Base-by-base conservation (phyloP, 768 basidiomycete species). In the Lentinula raphanica region DNA sequence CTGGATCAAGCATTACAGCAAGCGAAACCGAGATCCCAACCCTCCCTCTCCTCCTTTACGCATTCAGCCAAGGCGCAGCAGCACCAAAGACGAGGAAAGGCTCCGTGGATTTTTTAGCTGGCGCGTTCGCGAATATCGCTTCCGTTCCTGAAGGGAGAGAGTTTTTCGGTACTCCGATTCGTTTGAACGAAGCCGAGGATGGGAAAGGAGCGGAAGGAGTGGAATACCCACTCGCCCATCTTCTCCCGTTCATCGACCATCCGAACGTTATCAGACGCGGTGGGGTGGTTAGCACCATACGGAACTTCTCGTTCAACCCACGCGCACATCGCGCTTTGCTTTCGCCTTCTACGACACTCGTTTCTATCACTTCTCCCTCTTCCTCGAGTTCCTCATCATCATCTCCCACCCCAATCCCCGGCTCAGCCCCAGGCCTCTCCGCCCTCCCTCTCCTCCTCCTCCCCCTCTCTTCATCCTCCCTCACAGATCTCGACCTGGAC, bases 391-490 rank as follows among this genome's bases (percentile, higher is more conserved):
- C 31, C 17, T 12, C 15, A 48, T 13, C 88, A 1, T 85, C 86
- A 17, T 74, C 72, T n/a, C 64, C 66, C 13, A n/a, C n/a, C n/a
- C n/a, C n/a, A n/a, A n/a, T n/a, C n/a, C n/a, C n/a, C n/a, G n/a
- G n/a, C n/a, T 70, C 70, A 3, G 84, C 87, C 3, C 84, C 90
- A 2, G 94, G 94, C 4, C 84, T 98, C 35, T 88, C 94, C 70
- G 82, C 88, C 2, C 78, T 98, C 9, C 88, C 92, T 0, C 90
- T 86, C 66, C 77, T 99, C 11, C 79, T 99, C 3, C 81, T 95
- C 0, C 96, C 97, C 0, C 76, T 99, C 2, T 94, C 96, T 40
- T 95, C 96, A 5, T 89, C 94, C 1, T 97, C 98, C 71, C 97
- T 98, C 71, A 87, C 92, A 59, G 94, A 97, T 58, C 77, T 96